Percentiles rank a stretch among this genome's conserved stretches.
Evolutionary conservation across 2,329 filamentous ascomycete genomes (phyloP).

Genomic region (Colletotrichum gigasporum): DNA sequence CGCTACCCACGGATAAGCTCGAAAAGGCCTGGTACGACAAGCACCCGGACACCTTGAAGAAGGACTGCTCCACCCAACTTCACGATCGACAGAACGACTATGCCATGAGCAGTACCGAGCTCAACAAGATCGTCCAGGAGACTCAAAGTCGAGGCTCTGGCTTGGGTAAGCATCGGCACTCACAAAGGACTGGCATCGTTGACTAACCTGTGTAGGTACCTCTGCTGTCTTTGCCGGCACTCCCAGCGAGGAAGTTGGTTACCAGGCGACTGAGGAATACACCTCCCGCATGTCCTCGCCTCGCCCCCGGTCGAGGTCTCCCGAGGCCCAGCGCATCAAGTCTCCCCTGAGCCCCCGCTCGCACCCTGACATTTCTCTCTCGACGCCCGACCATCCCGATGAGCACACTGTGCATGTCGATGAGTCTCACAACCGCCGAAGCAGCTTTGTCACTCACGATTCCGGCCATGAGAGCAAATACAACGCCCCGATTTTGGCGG

Average conservation of each 20-base stretch:
- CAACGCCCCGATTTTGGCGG: conserved; percentile 83
- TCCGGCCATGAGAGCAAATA: conserved; percentile 53
- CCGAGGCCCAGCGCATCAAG: conserved; percentile 45
- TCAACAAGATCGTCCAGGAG: conserved; percentile 88
- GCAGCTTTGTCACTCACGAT: conserved; percentile 40
- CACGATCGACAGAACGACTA: conserved; percentile 73
- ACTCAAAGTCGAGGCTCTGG: conserved; percentile 66
- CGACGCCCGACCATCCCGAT: conserved; percentile 44
- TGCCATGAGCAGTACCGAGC: conserved; percentile 86
- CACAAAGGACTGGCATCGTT: background rate
- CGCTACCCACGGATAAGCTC: conserved; percentile 79
- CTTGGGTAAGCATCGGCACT: conserved; percentile 52
- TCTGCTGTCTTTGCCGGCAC: conserved; percentile 73
- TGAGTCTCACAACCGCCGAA: conserved; percentile 62
- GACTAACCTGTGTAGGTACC: conserved; percentile 62
- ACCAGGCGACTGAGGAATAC: conserved; percentile 87
- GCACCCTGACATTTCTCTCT: conserved; percentile 40
- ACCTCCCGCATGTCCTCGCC: conserved; percentile 80
- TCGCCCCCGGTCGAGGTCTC: conserved; percentile 55
- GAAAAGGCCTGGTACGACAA: conserved; percentile 94
- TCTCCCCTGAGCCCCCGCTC: conserved; percentile 38
- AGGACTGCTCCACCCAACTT: conserved; percentile 71
- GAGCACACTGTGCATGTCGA: conserved; percentile 81
- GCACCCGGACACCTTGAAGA: conserved; percentile 82
- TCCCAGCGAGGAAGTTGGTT: conserved; percentile 91